These are phyloP conservation scores for Boletellus sp. DNA, from an alignment of 1,284 basidiomycete species.

Conservation along the genomic window DNA sequence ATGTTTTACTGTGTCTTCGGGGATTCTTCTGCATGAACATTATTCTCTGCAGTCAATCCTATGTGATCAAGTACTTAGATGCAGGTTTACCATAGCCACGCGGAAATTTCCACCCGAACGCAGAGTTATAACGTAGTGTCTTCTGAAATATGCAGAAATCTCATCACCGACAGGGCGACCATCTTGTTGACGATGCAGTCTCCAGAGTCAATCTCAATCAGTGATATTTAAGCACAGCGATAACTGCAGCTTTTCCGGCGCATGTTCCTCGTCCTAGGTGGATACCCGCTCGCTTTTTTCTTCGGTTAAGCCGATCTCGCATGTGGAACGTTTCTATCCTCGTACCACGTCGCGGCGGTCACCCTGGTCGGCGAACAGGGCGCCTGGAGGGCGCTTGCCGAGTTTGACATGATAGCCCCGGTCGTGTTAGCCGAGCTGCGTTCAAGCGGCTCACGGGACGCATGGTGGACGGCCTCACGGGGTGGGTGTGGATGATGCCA, in stretches of 20 bases:
- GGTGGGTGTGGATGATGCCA: constrained; percentile 50
- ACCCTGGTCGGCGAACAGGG: constrained; percentile 48
- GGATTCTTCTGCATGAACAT: no score
- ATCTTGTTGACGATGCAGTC: no score
- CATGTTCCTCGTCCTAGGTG: constrained; percentile 31
- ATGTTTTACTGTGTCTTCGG: no score
- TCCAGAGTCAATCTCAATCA: no score
- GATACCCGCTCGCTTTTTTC: constrained; percentile 31
- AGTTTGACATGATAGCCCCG: constrained; percentile 53
- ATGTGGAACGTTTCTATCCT: constrained; percentile 52
- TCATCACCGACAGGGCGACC: no score
- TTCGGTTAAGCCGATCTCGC: constrained; percentile 44
- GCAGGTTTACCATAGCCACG: no score
- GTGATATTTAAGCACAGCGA: constrained; percentile 40
- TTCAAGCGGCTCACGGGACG: constrained; percentile 32
- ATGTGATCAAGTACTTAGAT: no score
- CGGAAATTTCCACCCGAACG: no score
- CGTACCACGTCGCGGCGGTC: constrained; percentile 52
- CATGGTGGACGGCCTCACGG: constrained; percentile 40
- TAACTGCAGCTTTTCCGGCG: constrained; percentile 42
- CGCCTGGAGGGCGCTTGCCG: constrained; percentile 40
- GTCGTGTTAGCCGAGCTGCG: constrained; percentile 44
- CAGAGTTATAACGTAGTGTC: no score
- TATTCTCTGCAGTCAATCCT: no score
- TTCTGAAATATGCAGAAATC: no score